A percentile compares a stretch with the other conserved stretches of the same genome.
These are phyloP conservation scores for Phaffia tasmanica DNA, from an alignment of 768 basidiomycete species.

Conservation along the genomic window DNA sequence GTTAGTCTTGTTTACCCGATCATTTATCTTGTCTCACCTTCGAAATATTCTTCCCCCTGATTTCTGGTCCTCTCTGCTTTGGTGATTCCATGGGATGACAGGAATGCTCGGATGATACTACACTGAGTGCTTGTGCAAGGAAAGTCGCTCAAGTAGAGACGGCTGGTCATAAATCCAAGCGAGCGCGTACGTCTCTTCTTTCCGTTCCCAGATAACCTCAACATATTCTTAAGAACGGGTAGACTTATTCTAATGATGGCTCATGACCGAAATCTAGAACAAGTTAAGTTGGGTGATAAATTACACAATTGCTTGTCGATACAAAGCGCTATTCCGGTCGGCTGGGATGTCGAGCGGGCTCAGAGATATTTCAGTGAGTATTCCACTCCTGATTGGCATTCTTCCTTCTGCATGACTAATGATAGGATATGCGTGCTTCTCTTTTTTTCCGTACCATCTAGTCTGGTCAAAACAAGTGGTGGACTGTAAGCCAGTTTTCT, in stretches of 20 bases:
- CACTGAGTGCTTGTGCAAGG: slow-evolving; percentile 4
- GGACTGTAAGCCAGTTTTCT: slow-evolving; percentile 2
- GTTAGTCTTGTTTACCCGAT: not conserved
- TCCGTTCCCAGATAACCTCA: not conserved
- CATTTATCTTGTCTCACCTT: too few species aligned
- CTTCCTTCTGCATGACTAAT: not conserved
- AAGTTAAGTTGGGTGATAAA: slow-evolving; percentile 21
- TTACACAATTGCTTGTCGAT: slow-evolving; percentile 17
- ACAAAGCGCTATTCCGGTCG: slow-evolving; percentile 16
- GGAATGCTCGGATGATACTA: slow-evolving; percentile 18
- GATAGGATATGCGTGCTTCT: not conserved
- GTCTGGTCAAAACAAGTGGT: slow-evolving; percentile 17
- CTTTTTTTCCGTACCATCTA: not conserved
- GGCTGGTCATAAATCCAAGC: not conserved
- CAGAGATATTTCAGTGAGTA: slow-evolving; percentile 11
- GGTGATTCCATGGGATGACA: not conserved
- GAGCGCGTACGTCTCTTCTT: slow-evolving; percentile 15
- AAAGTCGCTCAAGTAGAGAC: slow-evolving; percentile 16
- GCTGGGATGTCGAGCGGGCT: slow-evolving; percentile 9
- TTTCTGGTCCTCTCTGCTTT: too few species aligned
- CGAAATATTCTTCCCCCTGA: not conserved
- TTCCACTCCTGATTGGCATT: not conserved
- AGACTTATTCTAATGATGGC: not conserved
- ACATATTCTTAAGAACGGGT: too few species aligned
- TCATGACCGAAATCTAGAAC: not conserved